Percentiles rank a stretch among this genome's conserved stretches.
Conservation (phyloP, 495 filamentous ascomycete species). For the Trichoderma orchidacearum region DNA sequence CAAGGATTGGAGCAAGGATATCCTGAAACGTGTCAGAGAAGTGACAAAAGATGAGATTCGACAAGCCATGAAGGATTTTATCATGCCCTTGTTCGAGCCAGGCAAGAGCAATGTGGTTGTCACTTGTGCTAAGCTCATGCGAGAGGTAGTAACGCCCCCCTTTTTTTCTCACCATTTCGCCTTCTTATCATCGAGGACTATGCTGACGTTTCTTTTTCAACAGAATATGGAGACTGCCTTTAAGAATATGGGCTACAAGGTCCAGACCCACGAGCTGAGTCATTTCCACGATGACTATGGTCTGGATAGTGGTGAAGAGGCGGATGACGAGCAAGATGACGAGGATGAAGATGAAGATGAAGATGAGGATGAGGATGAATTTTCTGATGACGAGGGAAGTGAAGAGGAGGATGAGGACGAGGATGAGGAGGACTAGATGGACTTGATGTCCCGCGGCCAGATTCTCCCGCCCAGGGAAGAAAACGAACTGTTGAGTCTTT, state of each 20-base stretch:
- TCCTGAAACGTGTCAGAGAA: conserved; percentile 61
- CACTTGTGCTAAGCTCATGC: conserved; percentile 76
- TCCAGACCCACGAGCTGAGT: conserved; percentile 57
- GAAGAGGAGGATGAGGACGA: conserved; percentile 26
- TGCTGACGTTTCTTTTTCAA: conserved; percentile 5
- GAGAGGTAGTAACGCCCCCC: conserved; percentile 68
- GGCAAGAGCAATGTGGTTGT: conserved; percentile 69
- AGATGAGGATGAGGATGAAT: conserved; percentile 14
- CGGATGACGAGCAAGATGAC: conserved; percentile 50
- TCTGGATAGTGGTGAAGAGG: conserved; percentile 53
- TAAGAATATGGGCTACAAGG: conserved; percentile 60
- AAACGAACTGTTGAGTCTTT: background rate
- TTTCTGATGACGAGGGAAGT: conserved; percentile 14
- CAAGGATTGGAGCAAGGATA: conserved; percentile 62
- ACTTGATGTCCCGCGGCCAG: background rate
- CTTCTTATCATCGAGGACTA: background rate
- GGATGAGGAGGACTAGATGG: conserved; percentile 8
- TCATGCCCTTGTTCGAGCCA: conserved; percentile 67
- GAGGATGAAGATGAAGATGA: conserved; percentile 46
- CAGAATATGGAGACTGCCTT: conserved; percentile 63
- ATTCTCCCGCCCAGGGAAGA: background rate
- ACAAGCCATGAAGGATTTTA: conserved; percentile 54
- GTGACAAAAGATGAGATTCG: conserved; percentile 69
- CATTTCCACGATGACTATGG: conserved; percentile 90
- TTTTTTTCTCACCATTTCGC: background rate